Evolutionary conservation across 164 flowering plant species (phyloP).

Genomic region (Saururus chinensis): DNA sequence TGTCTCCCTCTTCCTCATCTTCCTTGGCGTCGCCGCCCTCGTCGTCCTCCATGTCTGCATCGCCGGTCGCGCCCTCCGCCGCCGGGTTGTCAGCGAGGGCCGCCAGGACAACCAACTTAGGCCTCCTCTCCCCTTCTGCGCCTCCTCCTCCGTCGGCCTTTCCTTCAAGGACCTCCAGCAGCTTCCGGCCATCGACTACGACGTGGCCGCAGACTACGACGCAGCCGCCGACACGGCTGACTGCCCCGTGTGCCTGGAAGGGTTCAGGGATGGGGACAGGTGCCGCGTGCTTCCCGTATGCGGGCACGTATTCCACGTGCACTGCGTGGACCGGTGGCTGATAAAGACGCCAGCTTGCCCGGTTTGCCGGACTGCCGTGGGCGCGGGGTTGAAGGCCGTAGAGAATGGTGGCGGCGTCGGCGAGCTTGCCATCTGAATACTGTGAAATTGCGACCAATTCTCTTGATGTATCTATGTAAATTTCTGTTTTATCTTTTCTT

Average conservation of each 20-base stretch:
- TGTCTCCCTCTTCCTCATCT: constrained; percentile 50
- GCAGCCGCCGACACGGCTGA: constrained; percentile 7
- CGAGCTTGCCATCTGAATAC: neutral
- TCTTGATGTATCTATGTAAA: too few species aligned
- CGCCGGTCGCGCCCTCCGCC: constrained; percentile 29
- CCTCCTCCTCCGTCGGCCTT: constrained; percentile 10
- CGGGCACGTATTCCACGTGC: constrained; percentile 46
- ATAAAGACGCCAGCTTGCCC: constrained; percentile 48
- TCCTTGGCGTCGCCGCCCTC: constrained; percentile 44
- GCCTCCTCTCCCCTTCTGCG: neutral
- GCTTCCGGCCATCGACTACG: constrained; percentile 30
- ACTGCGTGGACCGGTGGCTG: constrained; percentile 56
- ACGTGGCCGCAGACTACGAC: constrained; percentile 5
- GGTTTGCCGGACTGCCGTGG: constrained; percentile 25
- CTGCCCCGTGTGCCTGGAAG: constrained; percentile 57
- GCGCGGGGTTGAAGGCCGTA: neutral
- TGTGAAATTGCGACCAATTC: too few species aligned
- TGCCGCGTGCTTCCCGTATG: constrained; percentile 41
- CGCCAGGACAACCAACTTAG: neutral
- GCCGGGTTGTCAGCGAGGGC: constrained; percentile 14
- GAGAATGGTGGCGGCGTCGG: neutral
- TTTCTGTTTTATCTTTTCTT: too few species aligned
- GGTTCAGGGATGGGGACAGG: constrained; percentile 30
- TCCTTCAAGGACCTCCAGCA: constrained; percentile 17
- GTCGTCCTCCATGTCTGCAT: constrained; percentile 36